Percentiles rank a stretch among this genome's conserved stretches.
phyloP scores from a whole-genome alignment of 805 yeast genomes.

The Metschnikowia kunwiensis region DNA sequence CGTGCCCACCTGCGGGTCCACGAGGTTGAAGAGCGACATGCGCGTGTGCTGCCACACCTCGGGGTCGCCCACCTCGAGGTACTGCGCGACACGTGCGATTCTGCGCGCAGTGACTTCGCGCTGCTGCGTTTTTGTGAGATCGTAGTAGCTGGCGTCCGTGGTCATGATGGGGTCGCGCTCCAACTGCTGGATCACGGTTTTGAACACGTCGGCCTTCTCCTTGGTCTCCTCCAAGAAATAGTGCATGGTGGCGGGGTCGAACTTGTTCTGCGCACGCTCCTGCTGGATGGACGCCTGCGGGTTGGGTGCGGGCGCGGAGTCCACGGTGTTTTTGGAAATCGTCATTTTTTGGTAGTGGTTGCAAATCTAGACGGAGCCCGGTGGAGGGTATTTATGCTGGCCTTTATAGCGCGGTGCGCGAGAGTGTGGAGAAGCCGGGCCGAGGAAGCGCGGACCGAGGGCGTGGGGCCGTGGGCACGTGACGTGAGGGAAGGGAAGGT shows the following conservation, averaged over 20 bases:
- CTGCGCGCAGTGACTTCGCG: constrained; percentile 18
- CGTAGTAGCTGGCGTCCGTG: constrained; percentile 17
- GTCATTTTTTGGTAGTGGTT: constrained; percentile 6
- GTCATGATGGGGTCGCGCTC: constrained; percentile 21
- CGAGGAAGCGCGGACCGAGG: too few relatives aligned
- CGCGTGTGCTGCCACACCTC: constrained; percentile 9
- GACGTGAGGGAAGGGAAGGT: too few relatives aligned
- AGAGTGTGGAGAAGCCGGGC: too few relatives aligned
- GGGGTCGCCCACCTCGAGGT: constrained; percentile 16
- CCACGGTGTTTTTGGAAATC: constrained; percentile 16
- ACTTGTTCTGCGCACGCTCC: constrained; percentile 20
- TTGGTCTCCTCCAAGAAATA: constrained; percentile 24
- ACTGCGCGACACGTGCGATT: constrained; percentile 20
- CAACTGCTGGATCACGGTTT: constrained; percentile 16
- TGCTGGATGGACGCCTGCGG: constrained; percentile 21
- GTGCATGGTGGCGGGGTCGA: constrained; percentile 24
- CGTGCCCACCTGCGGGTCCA: constrained; percentile 21
- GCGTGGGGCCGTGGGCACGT: too few relatives aligned
- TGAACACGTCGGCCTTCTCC: constrained; percentile 20
- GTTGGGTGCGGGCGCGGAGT: constrained; percentile 22
- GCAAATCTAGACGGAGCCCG: constrained; percentile 5
- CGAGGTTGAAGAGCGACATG: constrained; percentile 13
- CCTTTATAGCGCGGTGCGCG: too few relatives aligned
- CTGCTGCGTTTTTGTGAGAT: constrained; percentile 20
- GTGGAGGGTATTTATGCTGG: constrained; percentile 1